Percentiles rank a stretch among this genome's conserved stretches.
Conservation (phyloP, 2,329 filamentous ascomycete genomes). For the Sarocladium brachiariae region DNA sequence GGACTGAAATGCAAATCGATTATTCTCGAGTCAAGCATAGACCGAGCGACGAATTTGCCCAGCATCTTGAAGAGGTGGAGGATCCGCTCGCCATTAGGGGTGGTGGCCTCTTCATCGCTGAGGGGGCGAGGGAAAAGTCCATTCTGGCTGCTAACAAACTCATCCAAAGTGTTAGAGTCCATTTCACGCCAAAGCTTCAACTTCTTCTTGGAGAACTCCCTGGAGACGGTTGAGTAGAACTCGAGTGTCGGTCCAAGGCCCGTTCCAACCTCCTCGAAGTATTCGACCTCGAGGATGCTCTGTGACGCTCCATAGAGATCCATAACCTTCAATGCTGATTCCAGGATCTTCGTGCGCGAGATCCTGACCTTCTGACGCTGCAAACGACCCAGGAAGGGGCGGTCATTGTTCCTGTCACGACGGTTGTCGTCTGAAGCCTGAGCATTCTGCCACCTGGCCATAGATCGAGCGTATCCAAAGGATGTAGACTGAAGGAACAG, state of each 20-base stretch:
- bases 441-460: slow-evolving; percentile 94
- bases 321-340: slow-evolving; percentile 98
- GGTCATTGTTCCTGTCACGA: slow-evolving; percentile 79
- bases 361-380: slow-evolving; percentile 98
- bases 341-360: slow-evolving; percentile 85
- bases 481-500: slow-evolving; percentile 96
- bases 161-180: slow-evolving; percentile 63
- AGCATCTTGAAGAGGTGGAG: slow-evolving; percentile 86
- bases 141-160: slow-evolving; percentile 77
- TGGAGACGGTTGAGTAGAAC: slow-evolving; percentile 96
- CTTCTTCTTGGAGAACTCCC: slow-evolving; percentile 95
- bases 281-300: slow-evolving; percentile 93
- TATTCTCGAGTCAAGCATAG: slow-evolving; percentile 96
- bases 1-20: slow-evolving; percentile 97
- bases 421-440: slow-evolving; percentile 76
- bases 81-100: slow-evolving; percentile 79
- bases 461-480: slow-evolving; percentile 94
- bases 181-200: slow-evolving; percentile 94
- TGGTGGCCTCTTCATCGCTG: slow-evolving; percentile 65
- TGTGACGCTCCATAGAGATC: slow-evolving; percentile 96
- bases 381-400: slow-evolving; percentile 82
- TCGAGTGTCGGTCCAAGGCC: slow-evolving; percentile 92
- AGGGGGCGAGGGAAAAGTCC: slow-evolving; percentile 91
- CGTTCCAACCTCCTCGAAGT: slow-evolving; percentile 97
- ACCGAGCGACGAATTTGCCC: slow-evolving; percentile 93